Evolutionary conservation across 2,329 filamentous ascomycete species (phyloP).

Genomic region (Colletotrichum neosansevieriae): DNA sequence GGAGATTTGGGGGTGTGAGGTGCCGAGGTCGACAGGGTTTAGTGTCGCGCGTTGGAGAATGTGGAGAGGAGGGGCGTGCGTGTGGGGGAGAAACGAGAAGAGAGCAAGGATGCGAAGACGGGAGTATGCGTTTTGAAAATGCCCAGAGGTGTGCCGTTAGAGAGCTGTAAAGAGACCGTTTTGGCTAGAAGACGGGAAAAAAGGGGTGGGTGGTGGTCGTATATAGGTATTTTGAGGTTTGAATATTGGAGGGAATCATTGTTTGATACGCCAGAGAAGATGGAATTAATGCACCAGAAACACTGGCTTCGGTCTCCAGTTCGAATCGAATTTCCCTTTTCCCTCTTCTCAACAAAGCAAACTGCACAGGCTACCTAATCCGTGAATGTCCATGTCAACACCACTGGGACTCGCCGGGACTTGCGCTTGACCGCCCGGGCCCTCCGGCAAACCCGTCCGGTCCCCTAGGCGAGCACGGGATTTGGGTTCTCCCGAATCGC

Average conservation of each 20-base stretch:
- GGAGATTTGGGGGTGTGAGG: conserved; percentile 30
- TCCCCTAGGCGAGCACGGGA: conserved; percentile 48
- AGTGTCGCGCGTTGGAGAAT: conserved; percentile 31
- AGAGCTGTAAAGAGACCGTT: neutral
- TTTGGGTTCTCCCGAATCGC: conserved; percentile 67
- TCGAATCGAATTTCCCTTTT: neutral
- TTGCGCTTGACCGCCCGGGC: conserved; percentile 28
- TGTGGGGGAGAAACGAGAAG: conserved; percentile 26
- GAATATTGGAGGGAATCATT: neutral
- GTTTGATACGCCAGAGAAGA: neutral
- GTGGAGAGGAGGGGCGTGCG: conserved; percentile 29
- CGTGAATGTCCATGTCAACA: conserved; percentile 17
- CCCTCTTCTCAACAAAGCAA: neutral
- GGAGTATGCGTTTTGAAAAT: neutral
- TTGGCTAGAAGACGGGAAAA: neutral
- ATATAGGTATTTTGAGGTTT: neutral
- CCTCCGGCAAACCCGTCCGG: conserved; percentile 32
- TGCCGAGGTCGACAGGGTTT: conserved; percentile 31
- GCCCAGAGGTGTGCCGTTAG: neutral
- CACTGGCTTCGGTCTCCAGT: neutral
- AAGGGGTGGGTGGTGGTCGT: neutral
- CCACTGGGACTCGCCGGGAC: conserved; percentile 11
- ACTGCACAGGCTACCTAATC: conserved; percentile 8
- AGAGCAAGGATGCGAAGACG: neutral
- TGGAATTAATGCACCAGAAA: neutral